These are phyloP conservation scores for Lasiodiplodia gonubiensis DNA, from an alignment of 2,329 filamentous ascomycete genomes.

Conservation along the genomic window DNA sequence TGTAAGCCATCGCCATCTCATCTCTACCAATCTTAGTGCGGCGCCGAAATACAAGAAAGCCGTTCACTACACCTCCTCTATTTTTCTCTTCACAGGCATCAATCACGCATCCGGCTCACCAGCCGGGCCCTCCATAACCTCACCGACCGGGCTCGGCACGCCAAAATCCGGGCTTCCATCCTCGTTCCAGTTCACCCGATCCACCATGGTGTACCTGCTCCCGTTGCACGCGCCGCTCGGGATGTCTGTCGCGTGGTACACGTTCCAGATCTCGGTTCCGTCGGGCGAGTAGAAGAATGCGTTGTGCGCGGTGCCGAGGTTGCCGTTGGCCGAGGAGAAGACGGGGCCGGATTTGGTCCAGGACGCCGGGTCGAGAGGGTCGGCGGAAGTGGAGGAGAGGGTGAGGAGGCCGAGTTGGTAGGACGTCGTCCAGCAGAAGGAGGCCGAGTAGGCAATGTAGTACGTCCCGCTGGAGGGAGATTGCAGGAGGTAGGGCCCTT, in stretches of 20 bases:
- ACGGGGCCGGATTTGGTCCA: constrained; percentile 62
- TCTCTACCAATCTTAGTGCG: not conserved
- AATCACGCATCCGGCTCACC: constrained; percentile 36
- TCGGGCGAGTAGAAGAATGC: constrained; percentile 63
- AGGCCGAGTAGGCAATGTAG: constrained; percentile 61
- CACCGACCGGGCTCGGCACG: constrained; percentile 38
- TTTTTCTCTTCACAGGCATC: not conserved
- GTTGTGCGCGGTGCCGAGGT: constrained; percentile 65
- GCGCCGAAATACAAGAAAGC: not conserved
- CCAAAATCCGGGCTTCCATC: constrained; percentile 62
- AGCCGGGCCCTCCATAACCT: constrained; percentile 42
- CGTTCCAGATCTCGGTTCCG: constrained; percentile 60
- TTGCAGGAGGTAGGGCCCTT: constrained; percentile 61
- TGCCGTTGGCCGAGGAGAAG: constrained; percentile 60
- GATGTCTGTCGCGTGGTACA: constrained; percentile 61
- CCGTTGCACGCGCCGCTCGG: constrained; percentile 59
- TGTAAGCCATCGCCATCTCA: not conserved
- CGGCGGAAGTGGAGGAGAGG: constrained; percentile 54
- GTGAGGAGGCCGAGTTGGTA: constrained; percentile 62
- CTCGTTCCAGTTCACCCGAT: constrained; percentile 56
- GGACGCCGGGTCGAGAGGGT: constrained; percentile 52
- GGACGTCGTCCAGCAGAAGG: constrained; percentile 61
- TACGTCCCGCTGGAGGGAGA: constrained; percentile 54
- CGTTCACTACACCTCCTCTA: not conserved
- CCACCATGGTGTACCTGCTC: constrained; percentile 60